Evolutionary conservation across 495 filamentous ascomycete genomes (phyloP), one percentile per base, ranked within the genome.

Genomic region (Neurospora sp.): DNA sequence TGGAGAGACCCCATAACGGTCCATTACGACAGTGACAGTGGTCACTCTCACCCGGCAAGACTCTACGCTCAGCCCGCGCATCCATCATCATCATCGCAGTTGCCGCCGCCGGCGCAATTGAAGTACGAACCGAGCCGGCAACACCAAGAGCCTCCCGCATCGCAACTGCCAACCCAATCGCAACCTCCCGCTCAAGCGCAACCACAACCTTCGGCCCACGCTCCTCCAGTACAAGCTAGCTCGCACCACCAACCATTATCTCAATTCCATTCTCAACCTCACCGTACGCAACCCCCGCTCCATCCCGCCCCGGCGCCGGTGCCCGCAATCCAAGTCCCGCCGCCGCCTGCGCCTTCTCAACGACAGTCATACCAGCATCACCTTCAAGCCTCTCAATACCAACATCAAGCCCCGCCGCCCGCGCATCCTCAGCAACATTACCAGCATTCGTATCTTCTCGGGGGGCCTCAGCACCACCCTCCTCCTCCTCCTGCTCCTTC

Each of bases 1-100:
- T 75, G 74, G 76, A 69, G 53, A 68, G 76, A 75, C 20, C 77
- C 76, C 69, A 74, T 76, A 42, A 73, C 73, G 20, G 73, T 79
- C 5, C 70, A 78, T 12, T 73, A 72, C 40, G 74, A 78, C 65
- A 68, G 71, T 71, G 72, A 61, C 53, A 61, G 45, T 35, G 74
- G 75, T 61, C 73, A 73, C 38, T 59, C 73, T 53, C 70, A 76
- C 40, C 74, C 73, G 40, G 74, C 70, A 44, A 76, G 75, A 71
- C 16, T 70, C 17, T 61, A 69, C 37, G 14, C 73, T 14, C 40
- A 72, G 35, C 35, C 37, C 12, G 39, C 22, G 42, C 73, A 70
- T n/a, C 40, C 31, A 41, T 17, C 27, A 40, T 17, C 27, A 69
- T 22, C 39, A 41, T 42, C 48, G 17, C 73, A 71, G 71, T 39